A percentile compares a stretch with the other conserved stretches of the same genome.
Conservation (phyloP, 306 rosid species). For the Sphenostylis stenocarpa region DNA sequence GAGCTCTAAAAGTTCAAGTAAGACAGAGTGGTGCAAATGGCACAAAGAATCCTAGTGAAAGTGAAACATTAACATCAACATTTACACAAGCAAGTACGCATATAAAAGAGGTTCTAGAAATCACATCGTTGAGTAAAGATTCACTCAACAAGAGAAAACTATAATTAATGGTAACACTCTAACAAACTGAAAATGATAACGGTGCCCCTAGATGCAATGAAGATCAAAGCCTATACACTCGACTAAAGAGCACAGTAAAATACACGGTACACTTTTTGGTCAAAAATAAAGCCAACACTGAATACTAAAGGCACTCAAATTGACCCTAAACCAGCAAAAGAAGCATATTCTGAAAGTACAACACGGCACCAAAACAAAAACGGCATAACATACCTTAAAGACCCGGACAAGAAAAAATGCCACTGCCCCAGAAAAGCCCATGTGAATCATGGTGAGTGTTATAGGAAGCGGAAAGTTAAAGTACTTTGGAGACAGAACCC, state of each 20-base stretch:
- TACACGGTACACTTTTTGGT: not conserved
- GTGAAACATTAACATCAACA: not conserved
- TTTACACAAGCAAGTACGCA: not conserved
- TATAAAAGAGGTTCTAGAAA: not conserved
- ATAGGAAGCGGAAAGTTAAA: slow-evolving; percentile 93
- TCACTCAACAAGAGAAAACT: not conserved
- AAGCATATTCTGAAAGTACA: slow-evolving; percentile 1
- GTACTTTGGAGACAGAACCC: slow-evolving; percentile 95
- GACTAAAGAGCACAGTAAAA: not conserved
- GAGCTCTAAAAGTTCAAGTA: slow-evolving; percentile 2
- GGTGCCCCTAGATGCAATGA: not conserved
- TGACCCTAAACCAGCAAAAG: slow-evolving; percentile 11
- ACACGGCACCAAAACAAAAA: not conserved
- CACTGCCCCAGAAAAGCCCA: slow-evolving; percentile 91
- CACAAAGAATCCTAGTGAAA: not conserved
- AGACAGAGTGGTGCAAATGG: not conserved
- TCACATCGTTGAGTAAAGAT: not conserved
- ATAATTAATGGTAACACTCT: not conserved
- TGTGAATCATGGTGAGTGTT: slow-evolving; percentile 94
- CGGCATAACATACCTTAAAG: slow-evolving; percentile 66
- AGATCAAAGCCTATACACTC: slow-evolving; percentile 5
- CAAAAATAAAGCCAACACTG: slow-evolving; percentile 4
- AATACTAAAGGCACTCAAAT: not conserved
- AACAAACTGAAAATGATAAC: not conserved
- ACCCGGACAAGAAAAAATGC: slow-evolving; percentile 91